A percentile compares a stretch with the other conserved stretches of the same genome.
phyloP scores from a whole-genome alignment of 208 protist species.

The Crithidia expoeki region DNA sequence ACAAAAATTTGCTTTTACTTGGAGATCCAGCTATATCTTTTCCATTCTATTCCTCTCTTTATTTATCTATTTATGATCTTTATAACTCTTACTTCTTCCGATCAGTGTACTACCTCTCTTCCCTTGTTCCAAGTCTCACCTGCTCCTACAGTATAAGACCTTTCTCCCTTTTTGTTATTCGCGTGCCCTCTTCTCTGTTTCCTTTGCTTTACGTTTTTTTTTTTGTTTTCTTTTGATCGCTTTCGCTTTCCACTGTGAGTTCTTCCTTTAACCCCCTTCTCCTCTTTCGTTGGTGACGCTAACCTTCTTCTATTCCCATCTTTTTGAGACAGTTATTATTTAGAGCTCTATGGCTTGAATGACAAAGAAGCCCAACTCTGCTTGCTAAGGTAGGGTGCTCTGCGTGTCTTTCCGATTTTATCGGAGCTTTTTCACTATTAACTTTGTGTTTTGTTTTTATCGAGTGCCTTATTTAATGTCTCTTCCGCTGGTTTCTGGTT shows the following conservation, averaged over 20 bases:
- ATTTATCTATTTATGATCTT: background rate
- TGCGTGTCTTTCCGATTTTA: background rate
- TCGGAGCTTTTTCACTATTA: background rate
- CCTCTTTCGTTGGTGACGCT: background rate
- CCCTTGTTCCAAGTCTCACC: background rate
- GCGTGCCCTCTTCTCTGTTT: background rate
- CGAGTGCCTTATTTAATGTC: background rate
- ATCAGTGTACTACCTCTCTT: background rate
- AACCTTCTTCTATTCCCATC: slow-evolving; percentile 7
- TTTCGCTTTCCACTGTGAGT: background rate
- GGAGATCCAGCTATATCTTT: too few species aligned
- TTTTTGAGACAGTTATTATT: slow-evolving; percentile 8
- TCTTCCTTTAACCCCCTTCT: background rate
- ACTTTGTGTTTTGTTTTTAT: background rate
- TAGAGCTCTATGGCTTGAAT: slow-evolving; percentile 2
- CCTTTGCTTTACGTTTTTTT: background rate
- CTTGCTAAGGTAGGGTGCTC: background rate
- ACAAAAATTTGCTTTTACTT: background rate
- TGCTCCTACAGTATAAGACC: background rate
- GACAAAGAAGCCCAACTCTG: background rate
- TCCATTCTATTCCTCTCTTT: background rate
- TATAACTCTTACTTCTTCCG: background rate
- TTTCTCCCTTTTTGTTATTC: background rate
- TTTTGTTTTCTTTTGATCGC: background rate
- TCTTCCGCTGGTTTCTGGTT: background rate